These are phyloP conservation scores for Asterochloris sp. DNA, from an alignment of 139 green algal genomes.

Conservation along the genomic window DNA sequence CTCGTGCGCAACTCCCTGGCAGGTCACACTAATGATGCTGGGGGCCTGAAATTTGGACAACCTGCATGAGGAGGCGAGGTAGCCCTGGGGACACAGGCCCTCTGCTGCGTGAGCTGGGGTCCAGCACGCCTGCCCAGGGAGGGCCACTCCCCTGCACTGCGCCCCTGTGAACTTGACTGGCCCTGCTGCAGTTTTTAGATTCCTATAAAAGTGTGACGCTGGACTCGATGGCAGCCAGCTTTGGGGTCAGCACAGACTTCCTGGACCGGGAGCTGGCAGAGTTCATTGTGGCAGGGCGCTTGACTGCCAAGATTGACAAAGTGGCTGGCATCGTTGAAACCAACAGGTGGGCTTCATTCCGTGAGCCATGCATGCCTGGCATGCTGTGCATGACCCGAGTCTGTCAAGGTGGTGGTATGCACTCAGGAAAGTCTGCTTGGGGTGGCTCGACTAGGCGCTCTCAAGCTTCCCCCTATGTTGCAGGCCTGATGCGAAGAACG, in stretches of 20 bases:
- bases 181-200: conserved; percentile 84
- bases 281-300: conserved; percentile 89
- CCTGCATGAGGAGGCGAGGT: no score
- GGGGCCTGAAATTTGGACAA: no score
- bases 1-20: no score
- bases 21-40: no score
- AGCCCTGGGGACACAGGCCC: no score
- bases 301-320: conserved; percentile 97
- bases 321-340: conserved; percentile 86
- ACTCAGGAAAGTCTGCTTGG: background rate
- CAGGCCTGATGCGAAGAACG: conserved; percentile 90
- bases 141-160: background rate
- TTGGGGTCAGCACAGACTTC: conserved; percentile 72
- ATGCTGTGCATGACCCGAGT: no score
- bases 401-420: no score
- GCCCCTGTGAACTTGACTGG: background rate
- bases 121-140: no score
- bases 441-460: conserved; percentile 18
- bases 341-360: conserved; percentile 50
- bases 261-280: conserved; percentile 75
- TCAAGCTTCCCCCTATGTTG: conserved; percentile 1
- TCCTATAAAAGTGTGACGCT: conserved; percentile 97
- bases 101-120: no score
- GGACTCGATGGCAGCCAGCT: conserved; percentile 82
- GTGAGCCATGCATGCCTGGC: background rate